phyloP scores from a whole-genome alignment of 352 stramenopile species.

The Phytophthora brassicae region DNA sequence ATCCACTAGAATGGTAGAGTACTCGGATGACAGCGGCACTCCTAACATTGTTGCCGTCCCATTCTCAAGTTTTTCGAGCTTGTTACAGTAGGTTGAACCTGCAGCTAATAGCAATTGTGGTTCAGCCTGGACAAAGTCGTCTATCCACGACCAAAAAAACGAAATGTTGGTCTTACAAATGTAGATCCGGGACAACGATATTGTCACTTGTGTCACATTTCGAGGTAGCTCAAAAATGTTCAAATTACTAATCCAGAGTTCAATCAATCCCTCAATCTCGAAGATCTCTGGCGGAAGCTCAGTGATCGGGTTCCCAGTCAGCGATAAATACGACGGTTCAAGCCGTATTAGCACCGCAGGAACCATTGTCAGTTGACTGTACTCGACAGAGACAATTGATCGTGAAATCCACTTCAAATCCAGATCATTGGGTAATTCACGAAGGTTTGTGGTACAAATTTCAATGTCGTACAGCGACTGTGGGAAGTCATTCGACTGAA shows the following conservation, averaged over 20 bases:
- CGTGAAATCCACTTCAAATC: slow-evolving; percentile 28
- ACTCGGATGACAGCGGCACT: slow-evolving; percentile 3
- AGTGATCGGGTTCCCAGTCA: slow-evolving; percentile 33
- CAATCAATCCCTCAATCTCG: slow-evolving; percentile 11
- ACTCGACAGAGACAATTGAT: slow-evolving; percentile 21
- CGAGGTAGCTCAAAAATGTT: slow-evolving; percentile 17
- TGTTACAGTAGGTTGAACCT: slow-evolving; percentile 11
- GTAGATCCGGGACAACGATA: slow-evolving; percentile 8
- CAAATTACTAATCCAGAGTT: slow-evolving; percentile 17
- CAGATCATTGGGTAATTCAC: slow-evolving; percentile 28
- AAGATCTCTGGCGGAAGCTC: slow-evolving; percentile 24
- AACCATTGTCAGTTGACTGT: slow-evolving; percentile 17
- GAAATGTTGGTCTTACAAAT: slow-evolving; percentile 18
- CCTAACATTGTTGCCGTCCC: not conserved
- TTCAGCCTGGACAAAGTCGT: too few relatives aligned
- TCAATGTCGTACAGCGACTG: slow-evolving; percentile 30
- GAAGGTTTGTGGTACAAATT: slow-evolving; percentile 36
- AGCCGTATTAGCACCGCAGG: slow-evolving; percentile 19
- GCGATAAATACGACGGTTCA: slow-evolving; percentile 22
- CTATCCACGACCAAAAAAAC: slow-evolving; percentile 19
- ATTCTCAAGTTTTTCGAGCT: slow-evolving; percentile 5
- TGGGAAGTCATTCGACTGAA: slow-evolving; percentile 35
- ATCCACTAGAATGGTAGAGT: slow-evolving; percentile 18
- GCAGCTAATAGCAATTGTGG: too few relatives aligned
- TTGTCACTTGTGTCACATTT: slow-evolving; percentile 19